Evolutionary conservation across 2,329 filamentous ascomycete species (phyloP).

Genomic region (Rhexocercosporidium sp.): DNA sequence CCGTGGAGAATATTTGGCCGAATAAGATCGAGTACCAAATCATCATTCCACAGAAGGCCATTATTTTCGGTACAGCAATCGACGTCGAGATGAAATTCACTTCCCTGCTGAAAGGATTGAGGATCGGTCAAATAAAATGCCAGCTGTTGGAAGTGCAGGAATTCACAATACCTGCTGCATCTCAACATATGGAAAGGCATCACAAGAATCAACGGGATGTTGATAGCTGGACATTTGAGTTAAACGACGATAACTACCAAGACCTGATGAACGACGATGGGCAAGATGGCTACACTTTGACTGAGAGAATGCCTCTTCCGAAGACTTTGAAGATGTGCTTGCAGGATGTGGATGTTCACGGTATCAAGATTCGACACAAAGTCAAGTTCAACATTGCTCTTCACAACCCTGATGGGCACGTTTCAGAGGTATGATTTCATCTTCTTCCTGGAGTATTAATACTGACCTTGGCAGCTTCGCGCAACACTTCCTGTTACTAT

Average conservation of each 20-base stretch:
- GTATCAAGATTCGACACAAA: constrained; percentile 92
- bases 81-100: constrained; percentile 86
- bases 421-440: constrained; percentile 72
- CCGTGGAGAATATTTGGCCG: constrained; percentile 96
- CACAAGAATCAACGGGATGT: constrained; percentile 71
- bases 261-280: constrained; percentile 71
- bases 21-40: constrained; percentile 98
- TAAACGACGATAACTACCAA: constrained; percentile 67
- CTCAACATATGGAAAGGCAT: constrained; percentile 55
- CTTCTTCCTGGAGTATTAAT: constrained; percentile 11
- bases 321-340: constrained; percentile 82
- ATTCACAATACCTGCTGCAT: constrained; percentile 57
- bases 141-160: constrained; percentile 82
- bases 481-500: constrained; percentile 90
- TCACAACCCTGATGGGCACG: constrained; percentile 92
- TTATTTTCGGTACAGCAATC: constrained; percentile 89
- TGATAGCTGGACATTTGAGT: constrained; percentile 60
- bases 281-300: constrained; percentile 68
- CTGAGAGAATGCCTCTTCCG: constrained; percentile 71
- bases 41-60: constrained; percentile 88
- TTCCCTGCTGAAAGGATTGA: constrained; percentile 85
- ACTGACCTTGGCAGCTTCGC: constrained; percentile 62
- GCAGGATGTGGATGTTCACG: constrained; percentile 86
- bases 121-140: constrained; percentile 81
- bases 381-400: constrained; percentile 89